phyloP scores from a whole-genome alignment of 345 rosid genomes.

The Boechera divaricarpa region DNA sequence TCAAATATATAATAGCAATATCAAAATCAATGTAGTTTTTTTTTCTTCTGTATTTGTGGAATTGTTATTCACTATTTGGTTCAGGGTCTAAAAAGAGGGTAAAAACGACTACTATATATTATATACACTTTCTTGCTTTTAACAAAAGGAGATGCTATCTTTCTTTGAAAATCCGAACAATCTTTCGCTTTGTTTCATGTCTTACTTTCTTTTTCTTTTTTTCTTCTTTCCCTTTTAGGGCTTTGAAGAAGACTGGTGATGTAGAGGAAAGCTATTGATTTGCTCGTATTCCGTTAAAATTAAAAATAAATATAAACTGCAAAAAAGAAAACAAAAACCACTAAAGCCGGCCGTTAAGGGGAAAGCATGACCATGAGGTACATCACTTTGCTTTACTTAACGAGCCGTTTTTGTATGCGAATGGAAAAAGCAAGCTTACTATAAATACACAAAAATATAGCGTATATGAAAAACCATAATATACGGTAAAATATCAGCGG shows the following conservation, averaged over 20 bases:
- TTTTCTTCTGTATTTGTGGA: not conserved
- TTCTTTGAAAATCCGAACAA: conserved; percentile 47
- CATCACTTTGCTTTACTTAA: conserved; percentile 45
- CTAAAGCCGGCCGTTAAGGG: conserved; percentile 49
- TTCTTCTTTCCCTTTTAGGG: conserved; percentile 44
- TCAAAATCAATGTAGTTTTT: not conserved
- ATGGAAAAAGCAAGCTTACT: conserved; percentile 36
- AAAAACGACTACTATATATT: conserved; percentile 27
- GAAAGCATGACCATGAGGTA: conserved; percentile 47
- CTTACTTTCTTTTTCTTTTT: conserved; percentile 32
- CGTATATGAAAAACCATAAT: not conserved
- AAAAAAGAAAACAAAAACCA: not conserved
- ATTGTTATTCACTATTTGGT: not conserved
- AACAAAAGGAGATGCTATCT: conserved; percentile 47
- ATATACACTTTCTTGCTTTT: conserved; percentile 47
- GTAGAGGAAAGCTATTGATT: conserved; percentile 29
- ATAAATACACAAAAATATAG: conserved; percentile 32
- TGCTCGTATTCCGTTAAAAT: conserved; percentile 35
- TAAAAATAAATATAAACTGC: conserved; percentile 3
- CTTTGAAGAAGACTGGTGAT: conserved; percentile 44
- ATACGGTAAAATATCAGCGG: conserved; percentile 4
- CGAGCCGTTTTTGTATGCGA: conserved; percentile 43
- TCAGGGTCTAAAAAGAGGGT: conserved; percentile 35
- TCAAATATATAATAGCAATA: not conserved
- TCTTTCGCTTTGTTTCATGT: conserved; percentile 50